Evolutionary conservation across 805 yeast genomes (phyloP).

Genomic region (Sugiyamaella boreocaroliniensis): DNA sequence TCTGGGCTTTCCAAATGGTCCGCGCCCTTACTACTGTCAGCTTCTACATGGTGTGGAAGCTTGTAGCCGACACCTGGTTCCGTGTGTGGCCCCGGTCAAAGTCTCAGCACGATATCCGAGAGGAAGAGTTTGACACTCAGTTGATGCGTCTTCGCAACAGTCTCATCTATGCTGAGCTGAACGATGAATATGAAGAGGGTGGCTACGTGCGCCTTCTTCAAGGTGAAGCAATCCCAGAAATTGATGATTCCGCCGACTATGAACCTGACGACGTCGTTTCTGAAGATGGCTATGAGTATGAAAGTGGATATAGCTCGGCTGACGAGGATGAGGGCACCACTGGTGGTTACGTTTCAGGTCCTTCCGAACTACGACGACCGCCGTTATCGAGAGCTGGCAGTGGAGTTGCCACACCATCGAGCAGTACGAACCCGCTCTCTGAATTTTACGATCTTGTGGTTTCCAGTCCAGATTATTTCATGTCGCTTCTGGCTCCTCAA

Average conservation of each 20-base stretch:
- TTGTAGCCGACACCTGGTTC: not conserved
- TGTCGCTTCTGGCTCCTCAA: conserved; percentile 23
- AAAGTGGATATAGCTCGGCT: conserved; percentile 17
- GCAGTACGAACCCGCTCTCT: conserved; percentile 1
- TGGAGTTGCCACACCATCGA: not conserved
- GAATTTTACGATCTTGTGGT: conserved; percentile 17
- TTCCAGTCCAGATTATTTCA: conserved; percentile 24
- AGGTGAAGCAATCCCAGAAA: conserved; percentile 32
- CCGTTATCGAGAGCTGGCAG: not conserved
- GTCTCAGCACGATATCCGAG: not conserved
- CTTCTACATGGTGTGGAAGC: conserved; percentile 3
- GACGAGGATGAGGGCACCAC: conserved; percentile 15
- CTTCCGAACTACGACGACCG: not conserved
- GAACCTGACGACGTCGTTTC: conserved; percentile 15
- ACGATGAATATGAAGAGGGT: conserved; percentile 11
- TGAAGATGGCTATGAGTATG: conserved; percentile 14
- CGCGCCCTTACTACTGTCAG: conserved; percentile 7
- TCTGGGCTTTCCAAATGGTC: conserved; percentile 12
- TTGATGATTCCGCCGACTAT: conserved; percentile 34
- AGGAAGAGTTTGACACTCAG: conserved; percentile 5
- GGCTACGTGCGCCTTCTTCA: conserved; percentile 28
- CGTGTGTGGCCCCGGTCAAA: conserved; percentile 1
- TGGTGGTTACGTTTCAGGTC: not conserved
- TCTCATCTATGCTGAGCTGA: conserved; percentile 11
- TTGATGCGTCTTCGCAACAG: conserved; percentile 5